Conservation (phyloP, 2,329 filamentous ascomycete species). For the Myriosclerotinia scirpicola region DNA sequence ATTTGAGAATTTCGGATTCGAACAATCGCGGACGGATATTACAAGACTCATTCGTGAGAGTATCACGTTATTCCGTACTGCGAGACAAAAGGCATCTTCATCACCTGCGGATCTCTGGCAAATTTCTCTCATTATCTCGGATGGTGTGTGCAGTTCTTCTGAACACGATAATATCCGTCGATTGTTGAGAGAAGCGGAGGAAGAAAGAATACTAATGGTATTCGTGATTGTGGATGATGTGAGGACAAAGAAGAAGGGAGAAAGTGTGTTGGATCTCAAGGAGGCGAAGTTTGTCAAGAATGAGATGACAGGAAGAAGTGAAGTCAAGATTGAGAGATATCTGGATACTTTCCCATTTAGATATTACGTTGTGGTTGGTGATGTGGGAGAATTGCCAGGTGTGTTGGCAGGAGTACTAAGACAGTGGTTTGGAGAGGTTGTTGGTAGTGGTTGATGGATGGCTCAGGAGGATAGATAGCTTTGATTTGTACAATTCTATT, state of each 20-base stretch:
- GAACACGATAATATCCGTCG: conserved; percentile 81
- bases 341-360: conserved; percentile 95
- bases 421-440: conserved; percentile 87
- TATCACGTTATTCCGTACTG: conserved; percentile 78
- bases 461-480: not conserved
- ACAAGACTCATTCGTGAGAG: conserved; percentile 72
- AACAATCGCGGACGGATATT: conserved; percentile 84
- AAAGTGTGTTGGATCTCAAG: conserved; percentile 83
- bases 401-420: conserved; percentile 85
- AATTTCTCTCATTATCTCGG: conserved; percentile 86
- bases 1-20: conserved; percentile 81
- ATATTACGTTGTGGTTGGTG: conserved; percentile 92
- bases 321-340: conserved; percentile 83
- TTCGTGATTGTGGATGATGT: conserved; percentile 89
- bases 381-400: conserved; percentile 85
- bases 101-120: conserved; percentile 83
- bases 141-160: conserved; percentile 80
- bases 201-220: conserved; percentile 95
- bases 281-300: conserved; percentile 79
- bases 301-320: conserved; percentile 54
- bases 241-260: conserved; percentile 51
- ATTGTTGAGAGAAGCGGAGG: conserved; percentile 81
- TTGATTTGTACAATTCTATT: not conserved
- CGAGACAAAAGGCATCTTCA: conserved; percentile 54
- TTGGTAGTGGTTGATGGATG: conserved; percentile 25